phyloP scores from a whole-genome alignment of 1,284 basidiomycete species.

The Ganoderma resinaceum region DNA sequence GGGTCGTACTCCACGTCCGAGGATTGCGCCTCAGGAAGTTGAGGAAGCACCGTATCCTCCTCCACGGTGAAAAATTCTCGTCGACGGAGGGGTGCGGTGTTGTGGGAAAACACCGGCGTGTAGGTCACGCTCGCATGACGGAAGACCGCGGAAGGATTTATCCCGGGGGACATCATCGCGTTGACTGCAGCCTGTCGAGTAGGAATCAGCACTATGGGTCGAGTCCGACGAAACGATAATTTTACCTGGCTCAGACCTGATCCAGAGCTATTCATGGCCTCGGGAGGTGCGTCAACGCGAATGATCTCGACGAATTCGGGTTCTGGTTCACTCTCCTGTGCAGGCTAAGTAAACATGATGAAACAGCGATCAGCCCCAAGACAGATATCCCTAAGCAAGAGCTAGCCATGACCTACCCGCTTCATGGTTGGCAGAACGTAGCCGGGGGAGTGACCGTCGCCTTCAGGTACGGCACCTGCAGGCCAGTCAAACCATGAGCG shows the following conservation, averaged over 20 bases:
- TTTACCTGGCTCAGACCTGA: neutral
- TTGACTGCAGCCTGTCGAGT: neutral
- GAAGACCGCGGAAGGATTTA: neutral
- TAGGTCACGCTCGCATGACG: neutral
- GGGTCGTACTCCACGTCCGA: neutral
- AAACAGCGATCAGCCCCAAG: neutral
- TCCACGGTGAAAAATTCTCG: neutral
- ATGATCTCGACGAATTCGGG: neutral
- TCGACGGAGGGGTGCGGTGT: neutral
- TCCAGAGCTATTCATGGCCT: neutral
- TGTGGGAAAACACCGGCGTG: neutral
- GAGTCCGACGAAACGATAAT: neutral
- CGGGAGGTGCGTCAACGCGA: neutral
- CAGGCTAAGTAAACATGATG: neutral
- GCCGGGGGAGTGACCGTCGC: neutral
- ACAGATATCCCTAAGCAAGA: neutral
- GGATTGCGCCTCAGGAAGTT: neutral
- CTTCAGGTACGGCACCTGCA: neutral
- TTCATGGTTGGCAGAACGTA: neutral
- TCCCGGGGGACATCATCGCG: neutral
- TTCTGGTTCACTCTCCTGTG: neutral
- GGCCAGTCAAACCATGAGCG: neutral
- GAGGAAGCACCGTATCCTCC: neutral
- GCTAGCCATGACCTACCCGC: neutral
- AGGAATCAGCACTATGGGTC: neutral